Base-by-base conservation (phyloP, 805 yeast genomes). In the Pichia rugopelliculosa region DNA sequence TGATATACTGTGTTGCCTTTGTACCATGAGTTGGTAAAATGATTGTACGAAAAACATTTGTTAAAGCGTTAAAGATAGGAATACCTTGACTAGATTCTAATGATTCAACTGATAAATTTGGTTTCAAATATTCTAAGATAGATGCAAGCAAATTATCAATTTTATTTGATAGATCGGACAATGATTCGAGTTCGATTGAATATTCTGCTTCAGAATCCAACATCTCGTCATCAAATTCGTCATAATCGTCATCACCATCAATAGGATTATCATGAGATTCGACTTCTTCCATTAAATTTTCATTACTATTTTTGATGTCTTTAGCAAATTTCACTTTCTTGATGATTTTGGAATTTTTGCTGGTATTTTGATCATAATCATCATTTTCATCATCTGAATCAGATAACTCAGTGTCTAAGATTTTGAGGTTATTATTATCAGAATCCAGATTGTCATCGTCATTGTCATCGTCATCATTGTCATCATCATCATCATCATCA, bases 21-120 rank as follows among this genome's bases (percentile, higher is more conserved):
- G 98, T 91, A 62, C 84, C 84, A 64, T 90, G 96, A 1, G 99
- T 93, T 22, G 97, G 95, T 51, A 91, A 70, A 36, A 93, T 77
- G 56, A 87, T 93, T 1, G 88, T 75, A 58, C 80, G 82, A 73
- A 91, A 91, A 23, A 87, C 70, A 1, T 90, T 77, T 1, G 85
- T 77, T 47, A 93, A 69, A 2, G 87, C 82, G 55, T 82, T 83
- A 68, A 82, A 91, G 15, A 87, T 68, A 13, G 73, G 66, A 8
- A 87, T 76, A 1, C 89, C 87, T 48, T 76, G 79, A 13, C 86
- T 89, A 22, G 74, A 67, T 46, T 74, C 74, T 26, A 84, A 59
- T 39, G 73, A 71, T 25, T 77, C 77, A 2, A 67, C 59, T 11
- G 77, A 73, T 58, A 83, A 76, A 8, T 76, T 70, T 11, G 61